phyloP scores from a whole-genome alignment of 2,329 filamentous ascomycete species.

The Penicillium digitatum region DNA sequence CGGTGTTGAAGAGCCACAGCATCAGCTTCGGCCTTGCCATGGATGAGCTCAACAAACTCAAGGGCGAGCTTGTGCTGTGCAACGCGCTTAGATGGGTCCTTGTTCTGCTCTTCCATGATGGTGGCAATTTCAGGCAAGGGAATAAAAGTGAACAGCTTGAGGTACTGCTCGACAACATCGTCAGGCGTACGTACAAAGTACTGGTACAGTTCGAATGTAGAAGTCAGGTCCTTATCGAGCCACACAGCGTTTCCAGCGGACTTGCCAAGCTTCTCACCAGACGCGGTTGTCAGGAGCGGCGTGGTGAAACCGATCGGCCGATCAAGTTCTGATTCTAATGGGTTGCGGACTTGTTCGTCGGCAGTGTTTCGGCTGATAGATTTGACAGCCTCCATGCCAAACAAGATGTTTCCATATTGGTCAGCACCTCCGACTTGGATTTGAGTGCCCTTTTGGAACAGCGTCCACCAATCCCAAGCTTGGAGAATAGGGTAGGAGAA shows the following conservation, averaged over 20 bases:
- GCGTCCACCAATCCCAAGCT: slow-evolving; percentile 92
- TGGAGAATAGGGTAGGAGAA: slow-evolving; percentile 92
- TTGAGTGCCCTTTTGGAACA: slow-evolving; percentile 69
- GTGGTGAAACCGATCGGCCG: slow-evolving; percentile 81
- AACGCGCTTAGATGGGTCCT: slow-evolving; percentile 65
- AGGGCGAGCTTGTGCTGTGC: slow-evolving; percentile 80
- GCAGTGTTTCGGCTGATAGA: slow-evolving; percentile 56
- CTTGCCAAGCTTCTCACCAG: slow-evolving; percentile 91
- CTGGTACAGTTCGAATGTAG: slow-evolving; percentile 80
- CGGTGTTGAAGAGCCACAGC: slow-evolving; percentile 58
- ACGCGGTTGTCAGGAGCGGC: slow-evolving; percentile 78
- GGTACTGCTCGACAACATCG: slow-evolving; percentile 70
- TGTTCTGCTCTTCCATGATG: slow-evolving; percentile 64
- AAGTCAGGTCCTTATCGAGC: slow-evolving; percentile 79
- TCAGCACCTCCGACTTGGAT: slow-evolving; percentile 94
- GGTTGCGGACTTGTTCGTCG: slow-evolving; percentile 37
- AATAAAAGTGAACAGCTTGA: slow-evolving; percentile 89
- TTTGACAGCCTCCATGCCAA: slow-evolving; percentile 82
- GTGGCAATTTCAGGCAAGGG: slow-evolving; percentile 64
- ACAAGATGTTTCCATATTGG: slow-evolving; percentile 92
- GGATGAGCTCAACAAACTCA: slow-evolving; percentile 76
- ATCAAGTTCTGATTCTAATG: slow-evolving; percentile 36
- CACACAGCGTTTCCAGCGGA: slow-evolving; percentile 90
- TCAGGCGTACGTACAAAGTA: slow-evolving; percentile 85
- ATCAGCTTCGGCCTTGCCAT: slow-evolving; percentile 63